Conservation (phyloP, 768 basidiomycete species). For the Xerocomellus chrysenteron region DNA sequence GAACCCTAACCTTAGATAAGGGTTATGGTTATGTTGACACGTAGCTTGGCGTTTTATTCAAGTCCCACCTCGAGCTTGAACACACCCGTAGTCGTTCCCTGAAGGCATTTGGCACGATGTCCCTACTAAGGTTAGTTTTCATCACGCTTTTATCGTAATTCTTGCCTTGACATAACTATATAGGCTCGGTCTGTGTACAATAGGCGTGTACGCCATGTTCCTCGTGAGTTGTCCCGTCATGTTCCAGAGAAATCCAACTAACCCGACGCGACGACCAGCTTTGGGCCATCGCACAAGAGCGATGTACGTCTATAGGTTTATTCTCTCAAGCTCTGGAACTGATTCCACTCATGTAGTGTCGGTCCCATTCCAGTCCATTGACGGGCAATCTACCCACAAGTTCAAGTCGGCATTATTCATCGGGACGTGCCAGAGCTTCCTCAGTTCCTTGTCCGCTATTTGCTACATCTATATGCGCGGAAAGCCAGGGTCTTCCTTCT, state of each 20-base stretch:
- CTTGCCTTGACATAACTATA: not conserved
- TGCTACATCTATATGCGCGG: constrained; percentile 68
- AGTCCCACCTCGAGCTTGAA: not conserved
- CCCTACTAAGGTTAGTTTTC: constrained; percentile 25
- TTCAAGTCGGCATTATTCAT: constrained; percentile 87
- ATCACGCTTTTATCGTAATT: not conserved
- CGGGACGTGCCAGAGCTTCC: constrained; percentile 79
- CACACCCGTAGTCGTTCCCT: not conserved
- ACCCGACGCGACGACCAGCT: constrained; percentile 43
- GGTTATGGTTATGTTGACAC: constrained; percentile 26
- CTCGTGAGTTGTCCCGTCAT: constrained; percentile 50
- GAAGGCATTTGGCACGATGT: constrained; percentile 15
- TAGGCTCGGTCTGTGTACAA: constrained; percentile 73
- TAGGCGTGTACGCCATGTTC: constrained; percentile 93
- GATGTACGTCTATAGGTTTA: constrained; percentile 51
- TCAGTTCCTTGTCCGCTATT: constrained; percentile 76
- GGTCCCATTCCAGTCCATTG: constrained; percentile 74
- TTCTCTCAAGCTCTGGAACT: not conserved
- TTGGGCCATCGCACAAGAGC: constrained; percentile 94
- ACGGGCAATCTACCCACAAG: constrained; percentile 60
- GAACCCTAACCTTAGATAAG: constrained; percentile 17
- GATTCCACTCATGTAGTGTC: constrained; percentile 52
- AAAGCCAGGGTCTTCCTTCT: constrained; percentile 50
- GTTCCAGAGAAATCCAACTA: not conserved
- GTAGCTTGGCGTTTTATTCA: constrained; percentile 6